Base-by-base conservation (phyloP, 2,329 filamentous ascomycete genomes). In the Teratosphaeria zuluensis region DNA sequence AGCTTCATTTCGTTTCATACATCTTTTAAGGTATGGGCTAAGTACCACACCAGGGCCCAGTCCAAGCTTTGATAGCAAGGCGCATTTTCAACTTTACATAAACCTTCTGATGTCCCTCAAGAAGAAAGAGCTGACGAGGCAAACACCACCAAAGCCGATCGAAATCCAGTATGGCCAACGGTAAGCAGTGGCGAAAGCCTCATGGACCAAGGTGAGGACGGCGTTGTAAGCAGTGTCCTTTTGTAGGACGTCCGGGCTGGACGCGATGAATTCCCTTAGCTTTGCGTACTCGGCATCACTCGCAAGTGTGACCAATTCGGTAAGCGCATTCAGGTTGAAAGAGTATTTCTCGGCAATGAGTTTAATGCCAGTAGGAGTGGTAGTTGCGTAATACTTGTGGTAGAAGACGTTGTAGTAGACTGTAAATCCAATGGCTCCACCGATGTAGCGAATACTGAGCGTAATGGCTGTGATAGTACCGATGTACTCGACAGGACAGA, bases 401-500 rank as follows among this genome's bases (percentile, higher is more conserved):
- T 76, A 68, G 60, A 81, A 80, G n/a, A 82, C 74, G 63, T 82
- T 82, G 73, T 77, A 85, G 66, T 75, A 77, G 14, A 74, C 66
- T 7, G 63, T 63, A 59, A 69, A 71, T 24, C 68, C 85, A 60
- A 88, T 80, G 14, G 82, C 80, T 38, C 85, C 85, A 53, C 86
- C 85, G 48, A 88, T 78, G 62, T 87, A 84, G 53, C 86, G 84
- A 64, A 88, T 82, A 24, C 84, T 81, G 54, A 89, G 80, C 0
- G 85, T 88, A 31, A 89, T 77, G 7, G 86, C 84, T 1, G 85
- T 82, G 56, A 87, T 79, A 5, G 85, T 88, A 5, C 84, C 86
- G 62, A 89, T 88, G 11, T 88, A 77, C 58, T 88, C 84, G 65
- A 84, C 81, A 0, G 85, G 85, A 61, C 84, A 87, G 62, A 87